These are phyloP conservation scores for Zygotorulaspora danielsina DNA, from an alignment of 805 yeast species.

Conservation along the genomic window DNA sequence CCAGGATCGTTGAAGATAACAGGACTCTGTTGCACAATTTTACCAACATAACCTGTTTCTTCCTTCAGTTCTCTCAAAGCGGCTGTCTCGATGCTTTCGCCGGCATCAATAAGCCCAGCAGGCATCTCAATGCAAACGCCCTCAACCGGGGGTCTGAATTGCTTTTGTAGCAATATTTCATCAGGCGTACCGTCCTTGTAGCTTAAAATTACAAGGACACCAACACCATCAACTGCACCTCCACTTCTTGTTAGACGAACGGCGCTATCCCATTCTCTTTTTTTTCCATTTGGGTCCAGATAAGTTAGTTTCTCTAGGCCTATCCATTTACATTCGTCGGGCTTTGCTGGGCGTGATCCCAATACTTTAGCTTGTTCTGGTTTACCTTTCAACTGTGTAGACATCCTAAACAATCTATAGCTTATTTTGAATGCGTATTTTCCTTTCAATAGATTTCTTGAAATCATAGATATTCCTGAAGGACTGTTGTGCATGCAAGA, in stretches of 20 bases:
- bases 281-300: constrained; percentile 63
- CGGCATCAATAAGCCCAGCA: constrained; percentile 88
- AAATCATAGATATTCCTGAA: too few relatives aligned
- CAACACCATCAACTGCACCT: constrained; percentile 79
- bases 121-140: constrained; percentile 92
- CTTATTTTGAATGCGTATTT: neutral
- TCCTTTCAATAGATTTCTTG: neutral
- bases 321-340: constrained; percentile 61
- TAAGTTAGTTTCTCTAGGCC: constrained; percentile 63
- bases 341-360: constrained; percentile 29
- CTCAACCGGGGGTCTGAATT: constrained; percentile 87
- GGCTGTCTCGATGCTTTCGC: constrained; percentile 69
- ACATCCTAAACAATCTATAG: neutral
- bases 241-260: constrained; percentile 66
- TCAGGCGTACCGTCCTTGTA: constrained; percentile 46
- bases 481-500: too few relatives aligned
- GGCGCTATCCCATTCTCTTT: constrained; percentile 88
- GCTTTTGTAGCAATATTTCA: constrained; percentile 67
- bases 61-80: constrained; percentile 86
- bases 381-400: constrained; percentile 28
- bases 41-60: constrained; percentile 90
- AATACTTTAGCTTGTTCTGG: constrained; percentile 38
- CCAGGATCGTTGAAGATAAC: constrained; percentile 75
- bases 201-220: constrained; percentile 69
- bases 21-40: constrained; percentile 44